Conservation (phyloP, 768 basidiomycete species). For the Amanita molliuscula region DNA sequence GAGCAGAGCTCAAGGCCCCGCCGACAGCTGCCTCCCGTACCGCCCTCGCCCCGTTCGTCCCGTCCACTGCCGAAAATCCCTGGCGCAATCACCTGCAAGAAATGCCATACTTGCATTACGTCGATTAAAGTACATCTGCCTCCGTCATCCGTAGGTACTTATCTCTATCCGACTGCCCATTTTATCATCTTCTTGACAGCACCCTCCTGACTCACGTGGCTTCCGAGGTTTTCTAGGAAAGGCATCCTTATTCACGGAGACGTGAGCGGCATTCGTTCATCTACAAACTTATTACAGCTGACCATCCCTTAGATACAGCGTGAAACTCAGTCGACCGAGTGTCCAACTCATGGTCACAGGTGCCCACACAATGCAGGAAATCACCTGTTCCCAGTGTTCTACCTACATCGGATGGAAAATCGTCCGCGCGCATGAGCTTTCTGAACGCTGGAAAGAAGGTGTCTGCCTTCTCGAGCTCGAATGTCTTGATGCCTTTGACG, state of each 20-base stretch:
- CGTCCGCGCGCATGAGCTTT: slow-evolving; percentile 39
- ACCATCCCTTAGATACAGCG: slow-evolving; percentile 31
- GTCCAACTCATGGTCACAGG: slow-evolving; percentile 55
- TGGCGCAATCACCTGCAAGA: slow-evolving; percentile 32
- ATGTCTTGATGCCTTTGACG: slow-evolving; percentile 20
- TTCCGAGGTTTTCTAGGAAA: slow-evolving; percentile 50
- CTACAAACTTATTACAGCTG: background rate
- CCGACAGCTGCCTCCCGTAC: slow-evolving; percentile 13
- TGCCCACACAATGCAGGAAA: slow-evolving; percentile 51
- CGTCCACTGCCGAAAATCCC: slow-evolving; percentile 43
- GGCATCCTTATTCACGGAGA: slow-evolving; percentile 47
- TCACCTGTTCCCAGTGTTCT: slow-evolving; percentile 38
- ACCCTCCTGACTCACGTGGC: slow-evolving; percentile 32
- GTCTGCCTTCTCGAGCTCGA: slow-evolving; percentile 49
- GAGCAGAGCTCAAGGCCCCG: slow-evolving; percentile 6
- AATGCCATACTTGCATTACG: slow-evolving; percentile 34
- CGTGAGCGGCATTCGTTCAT: slow-evolving; percentile 23
- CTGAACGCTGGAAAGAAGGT: slow-evolving; percentile 59
- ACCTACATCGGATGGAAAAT: slow-evolving; percentile 58
- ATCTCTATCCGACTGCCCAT: background rate
- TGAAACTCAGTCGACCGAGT: slow-evolving; percentile 30
- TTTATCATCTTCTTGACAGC: slow-evolving; percentile 16
- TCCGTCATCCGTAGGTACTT: slow-evolving; percentile 24
- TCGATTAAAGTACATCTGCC: slow-evolving; percentile 33
- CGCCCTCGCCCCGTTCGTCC: slow-evolving; percentile 17